Conservation (phyloP, 768 basidiomycete species). For the Termitomyces sp. region DNA sequence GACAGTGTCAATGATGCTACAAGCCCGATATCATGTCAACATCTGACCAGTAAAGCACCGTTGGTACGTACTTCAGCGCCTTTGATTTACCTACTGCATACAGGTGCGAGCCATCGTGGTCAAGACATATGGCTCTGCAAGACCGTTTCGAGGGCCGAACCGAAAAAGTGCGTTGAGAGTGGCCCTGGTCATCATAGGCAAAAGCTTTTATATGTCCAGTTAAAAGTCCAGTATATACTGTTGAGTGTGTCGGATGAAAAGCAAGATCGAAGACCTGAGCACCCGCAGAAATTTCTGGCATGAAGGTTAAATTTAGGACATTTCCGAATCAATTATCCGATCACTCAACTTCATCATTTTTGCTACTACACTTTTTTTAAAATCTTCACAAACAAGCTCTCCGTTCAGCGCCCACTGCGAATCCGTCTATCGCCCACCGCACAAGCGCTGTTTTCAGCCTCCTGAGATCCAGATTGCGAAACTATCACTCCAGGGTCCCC, state of each 20-base stretch:
- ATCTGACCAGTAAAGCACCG: conserved; percentile 3
- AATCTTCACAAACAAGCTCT: too few relatives aligned
- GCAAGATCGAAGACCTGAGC: conserved; percentile 86
- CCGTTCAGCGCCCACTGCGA: neutral
- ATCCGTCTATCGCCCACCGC: neutral
- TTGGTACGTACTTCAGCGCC: conserved; percentile 63
- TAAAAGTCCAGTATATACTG: conserved; percentile 76
- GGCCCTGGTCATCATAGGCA: conserved; percentile 69
- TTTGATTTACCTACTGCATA: conserved; percentile 84
- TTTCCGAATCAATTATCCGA: neutral
- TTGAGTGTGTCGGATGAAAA: conserved; percentile 72
- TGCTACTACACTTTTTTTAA: too few relatives aligned
- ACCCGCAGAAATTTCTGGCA: conserved; percentile 64
- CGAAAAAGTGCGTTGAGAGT: conserved; percentile 52
- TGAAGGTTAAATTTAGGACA: conserved; percentile 15
- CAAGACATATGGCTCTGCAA: conserved; percentile 69
- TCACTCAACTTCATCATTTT: neutral
- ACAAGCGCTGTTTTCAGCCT: neutral
- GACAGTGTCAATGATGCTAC: conserved; percentile 63
- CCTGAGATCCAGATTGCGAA: neutral
- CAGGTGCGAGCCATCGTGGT: conserved; percentile 63
- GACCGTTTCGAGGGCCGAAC: conserved; percentile 79
- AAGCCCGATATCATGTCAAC: conserved; percentile 11
- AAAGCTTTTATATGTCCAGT: conserved; percentile 84
- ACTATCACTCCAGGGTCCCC: too few relatives aligned